Base-by-base conservation (phyloP, 805 yeast genomes). In the Sugiyamaella smithiae region DNA sequence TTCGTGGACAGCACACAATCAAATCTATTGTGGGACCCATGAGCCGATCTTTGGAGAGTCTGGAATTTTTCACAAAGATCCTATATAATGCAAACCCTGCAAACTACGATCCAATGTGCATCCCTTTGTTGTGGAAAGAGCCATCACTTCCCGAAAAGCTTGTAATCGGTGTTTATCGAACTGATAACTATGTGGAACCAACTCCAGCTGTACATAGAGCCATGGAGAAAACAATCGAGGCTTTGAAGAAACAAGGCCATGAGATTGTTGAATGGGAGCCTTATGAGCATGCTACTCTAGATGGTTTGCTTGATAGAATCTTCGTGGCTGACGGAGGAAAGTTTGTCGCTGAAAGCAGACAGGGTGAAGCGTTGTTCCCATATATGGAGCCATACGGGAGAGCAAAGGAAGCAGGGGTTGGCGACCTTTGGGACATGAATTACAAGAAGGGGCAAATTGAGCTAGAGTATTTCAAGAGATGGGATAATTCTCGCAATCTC, bases 241-340 rank as follows among this genome's bases (percentile, higher is more conserved):
- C 79, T 56, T 73, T 86, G 57, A 64, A 69, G 48, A 74, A 67
- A 1, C 83, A 86, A 1, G 79, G 85, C 23, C 81, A 77, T 57
- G 76, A 75, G 49, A 70, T 77, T 8, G 67, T 80, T 40, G 75
- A 74, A 44, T 71, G 80, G 74, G 68, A 70, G 28, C 73, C 78
- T 3, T 40, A 40, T 26, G 16, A 70, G n/a, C 74, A 75, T 23
- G 57, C 62, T 19, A 57, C 56, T 16, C 22, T 40, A 12, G 43
- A 40, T 17, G 22, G 23, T 12, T 19, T 26, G 23, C 32, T 40
- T 14, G 43, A 40, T 33, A 25, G 43, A 12, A 69, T 77, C 49
- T 77, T 70, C 56, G 53, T 66, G 11, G 73, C 77, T 32, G 81
- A 76, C 56, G 80, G 78, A 20, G 75, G 75, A 22, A 56, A 53